Evolutionary conservation across 2,329 filamentous ascomycete species (phyloP), one percentile per base, ranked within the genome.

Genomic region (Ophiostoma australiae): DNA sequence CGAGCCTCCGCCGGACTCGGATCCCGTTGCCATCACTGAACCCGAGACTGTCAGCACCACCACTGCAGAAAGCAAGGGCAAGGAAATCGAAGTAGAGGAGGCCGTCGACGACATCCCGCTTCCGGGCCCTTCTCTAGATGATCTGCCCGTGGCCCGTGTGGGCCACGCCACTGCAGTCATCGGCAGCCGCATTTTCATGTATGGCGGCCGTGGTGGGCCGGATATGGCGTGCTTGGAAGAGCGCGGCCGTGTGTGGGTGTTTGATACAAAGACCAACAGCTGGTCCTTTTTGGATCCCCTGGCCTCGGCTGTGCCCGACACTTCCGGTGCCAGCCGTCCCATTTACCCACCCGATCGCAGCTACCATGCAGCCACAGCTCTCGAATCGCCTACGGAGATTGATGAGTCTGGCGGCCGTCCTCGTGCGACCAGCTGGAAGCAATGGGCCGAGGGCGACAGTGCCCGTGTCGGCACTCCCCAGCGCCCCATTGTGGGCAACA

Each of bases 171-270:
- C 90, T 0, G 86, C 89, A 15, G 84, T 88, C 1, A 86, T 95
- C 72, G 85, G 89, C 72, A 84, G 85, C 65, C 88, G 88, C 31
- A 88, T 96, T 76, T 94, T 94, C 80, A 74, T 96, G 61, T 97
- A 94, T 79, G 93, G 92, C 67, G 93, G 93, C 11, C 88, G 91
- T 65, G 89, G 90, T 44, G 90, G 90, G 0, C 80, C 84, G 3
- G 87, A 87, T 37, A 89, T 91, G 86, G n/a, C 52, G 1, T 88
- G 91, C 0, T 82, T 97, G 13, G 87, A 94, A 69, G 93, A 97
- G 76, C 78, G 82, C 13, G 93, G 93, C 20, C 83, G 87, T 3
- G 83, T 96, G 69, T 96, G 92, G 92, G 83, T 88, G 39, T 94
- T 91, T 76, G 87, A 93, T 77, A 89, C 90, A 0, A 81, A 84